These are phyloP conservation scores for Linnemannia exigua DNA, from an alignment of 192 early-diverging fungal species.

Conservation along the genomic window DNA sequence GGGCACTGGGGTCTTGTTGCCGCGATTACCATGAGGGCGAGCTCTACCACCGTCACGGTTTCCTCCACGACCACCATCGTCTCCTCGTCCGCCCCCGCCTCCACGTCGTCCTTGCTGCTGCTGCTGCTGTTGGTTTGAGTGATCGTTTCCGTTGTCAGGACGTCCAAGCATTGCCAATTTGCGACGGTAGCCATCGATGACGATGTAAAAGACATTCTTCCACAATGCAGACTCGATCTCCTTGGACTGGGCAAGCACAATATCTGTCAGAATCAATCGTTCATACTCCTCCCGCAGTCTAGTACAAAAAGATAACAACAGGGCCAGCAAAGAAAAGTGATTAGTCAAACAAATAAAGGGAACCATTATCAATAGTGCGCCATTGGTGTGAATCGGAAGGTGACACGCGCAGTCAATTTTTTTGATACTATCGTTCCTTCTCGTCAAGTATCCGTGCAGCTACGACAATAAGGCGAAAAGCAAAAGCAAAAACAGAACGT, in stretches of 20 bases:
- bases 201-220: slow-evolving; percentile 66
- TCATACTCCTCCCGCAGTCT: slow-evolving; percentile 63
- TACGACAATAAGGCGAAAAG: neutral
- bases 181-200: slow-evolving; percentile 65
- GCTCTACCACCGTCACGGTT: slow-evolving; percentile 30
- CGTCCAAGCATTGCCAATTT: slow-evolving; percentile 50
- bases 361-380: neutral
- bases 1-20: slow-evolving; percentile 33
- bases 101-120: neutral
- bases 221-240: slow-evolving; percentile 62
- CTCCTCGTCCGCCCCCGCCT: slow-evolving; percentile 4
- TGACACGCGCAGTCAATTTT: neutral
- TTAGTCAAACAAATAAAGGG: neutral
- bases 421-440: neutral
- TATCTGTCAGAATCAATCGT: slow-evolving; percentile 59
- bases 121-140: slow-evolving; percentile 19
- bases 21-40: slow-evolving; percentile 36
- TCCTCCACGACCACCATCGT: slow-evolving; percentile 13
- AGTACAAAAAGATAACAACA: slow-evolving; percentile 7
- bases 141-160: slow-evolving; percentile 19
- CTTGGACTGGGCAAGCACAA: slow-evolving; percentile 61
- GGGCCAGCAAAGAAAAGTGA: neutral
- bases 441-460: neutral
- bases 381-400: slow-evolving; percentile 24
- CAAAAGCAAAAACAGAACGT: neutral